Conservation (phyloP, 192 early-diverging fungal species). For the Coemansia sp. region DNA sequence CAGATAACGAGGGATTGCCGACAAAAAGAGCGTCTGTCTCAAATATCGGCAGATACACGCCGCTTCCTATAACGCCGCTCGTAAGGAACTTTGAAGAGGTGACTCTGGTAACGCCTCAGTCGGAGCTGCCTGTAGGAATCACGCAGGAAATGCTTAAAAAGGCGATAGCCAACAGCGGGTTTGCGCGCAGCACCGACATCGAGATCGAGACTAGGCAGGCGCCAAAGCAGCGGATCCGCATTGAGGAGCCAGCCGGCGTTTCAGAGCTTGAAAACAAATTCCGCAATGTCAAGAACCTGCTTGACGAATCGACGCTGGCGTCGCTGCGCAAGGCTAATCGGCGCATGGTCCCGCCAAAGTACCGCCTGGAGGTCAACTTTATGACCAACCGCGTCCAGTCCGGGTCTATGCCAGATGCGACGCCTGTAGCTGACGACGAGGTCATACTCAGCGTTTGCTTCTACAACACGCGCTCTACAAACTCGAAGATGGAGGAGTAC, state of each 20-base stretch:
- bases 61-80: not conserved
- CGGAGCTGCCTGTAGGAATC: constrained; percentile 44
- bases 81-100: constrained; percentile 23
- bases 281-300: constrained; percentile 37
- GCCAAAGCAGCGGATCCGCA: constrained; percentile 31
- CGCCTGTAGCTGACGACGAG: constrained; percentile 53
- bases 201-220: constrained; percentile 21
- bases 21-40: not conserved
- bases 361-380: constrained; percentile 55
- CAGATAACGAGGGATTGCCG: not conserved
- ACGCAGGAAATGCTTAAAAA: constrained; percentile 50
- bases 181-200: constrained; percentile 43
- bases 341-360: constrained; percentile 48
- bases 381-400: constrained; percentile 47
- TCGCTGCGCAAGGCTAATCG: constrained; percentile 52
- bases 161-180: constrained; percentile 51
- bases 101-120: constrained; percentile 36
- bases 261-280: constrained; percentile 52
- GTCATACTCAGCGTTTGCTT: constrained; percentile 61
- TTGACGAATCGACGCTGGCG: constrained; percentile 50
- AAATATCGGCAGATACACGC: not conserved
- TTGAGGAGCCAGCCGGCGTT: constrained; percentile 44
- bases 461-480: constrained; percentile 58
- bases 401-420: constrained; percentile 18
- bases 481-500: constrained; percentile 60